Evolutionary conservation across 2,329 filamentous ascomycete species (phyloP).

Genomic region (Chaetoscypha palmicola): DNA sequence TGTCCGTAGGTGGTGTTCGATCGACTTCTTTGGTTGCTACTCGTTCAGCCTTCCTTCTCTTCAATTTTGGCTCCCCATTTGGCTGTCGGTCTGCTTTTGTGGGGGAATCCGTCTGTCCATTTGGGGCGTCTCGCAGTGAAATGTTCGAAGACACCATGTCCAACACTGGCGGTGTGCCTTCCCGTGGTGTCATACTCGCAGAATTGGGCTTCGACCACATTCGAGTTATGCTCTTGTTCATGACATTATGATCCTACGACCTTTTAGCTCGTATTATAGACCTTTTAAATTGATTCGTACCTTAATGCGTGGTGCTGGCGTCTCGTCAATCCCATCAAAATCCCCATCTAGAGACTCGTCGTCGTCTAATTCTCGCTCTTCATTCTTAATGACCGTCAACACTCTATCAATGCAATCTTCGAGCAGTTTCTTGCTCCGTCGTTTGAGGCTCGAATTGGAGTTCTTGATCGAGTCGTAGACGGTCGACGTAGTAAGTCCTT

Average conservation of each 20-base stretch:
- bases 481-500: conserved; percentile 48
- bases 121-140: conserved; percentile 20
- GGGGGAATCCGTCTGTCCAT: conserved; percentile 22
- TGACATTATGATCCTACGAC: conserved; percentile 47
- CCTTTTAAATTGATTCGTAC: conserved; percentile 12
- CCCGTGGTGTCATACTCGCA: conserved; percentile 18
- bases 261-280: conserved; percentile 1
- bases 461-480: conserved; percentile 75
- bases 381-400: conserved; percentile 61
- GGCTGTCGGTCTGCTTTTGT: conserved; percentile 44
- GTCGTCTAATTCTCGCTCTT: conserved; percentile 37
- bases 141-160: conserved; percentile 17
- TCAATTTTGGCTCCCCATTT: conserved; percentile 60
- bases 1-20: conserved; percentile 57
- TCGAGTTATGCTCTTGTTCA: conserved; percentile 59
- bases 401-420: conserved; percentile 83
- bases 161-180: conserved; percentile 17
- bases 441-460: conserved; percentile 80
- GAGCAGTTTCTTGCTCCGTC: conserved; percentile 72
- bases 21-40: conserved; percentile 46
- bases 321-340: conserved; percentile 40
- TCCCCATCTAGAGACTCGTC: conserved; percentile 42
- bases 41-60: conserved; percentile 52
- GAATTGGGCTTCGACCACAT: conserved; percentile 43
- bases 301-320: conserved; percentile 22